A percentile compares a stretch with the other conserved stretches of the same genome.
Evolutionary conservation across 768 basidiomycete species (phyloP).

Genomic region (Mycena sanguinolenta): DNA sequence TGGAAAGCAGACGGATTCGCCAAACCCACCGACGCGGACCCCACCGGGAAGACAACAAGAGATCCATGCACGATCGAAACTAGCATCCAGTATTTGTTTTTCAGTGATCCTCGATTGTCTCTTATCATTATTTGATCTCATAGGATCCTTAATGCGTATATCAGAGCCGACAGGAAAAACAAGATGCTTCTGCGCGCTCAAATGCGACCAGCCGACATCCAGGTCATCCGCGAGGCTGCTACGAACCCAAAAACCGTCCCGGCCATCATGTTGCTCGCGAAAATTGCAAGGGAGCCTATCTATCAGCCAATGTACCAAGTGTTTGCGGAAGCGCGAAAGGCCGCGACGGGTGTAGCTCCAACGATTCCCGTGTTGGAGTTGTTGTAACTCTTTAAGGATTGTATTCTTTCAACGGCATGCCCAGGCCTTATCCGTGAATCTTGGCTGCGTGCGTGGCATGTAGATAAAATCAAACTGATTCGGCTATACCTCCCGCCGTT

Average conservation of each 20-base stretch:
- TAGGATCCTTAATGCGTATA: neutral
- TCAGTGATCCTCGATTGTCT: neutral
- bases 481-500: neutral
- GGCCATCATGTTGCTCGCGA: neutral
- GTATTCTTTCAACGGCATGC: neutral
- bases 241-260: neutral
- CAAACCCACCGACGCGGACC: neutral
- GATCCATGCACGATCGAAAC: neutral
- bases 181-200: neutral
- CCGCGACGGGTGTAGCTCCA: slow-evolving; percentile 1
- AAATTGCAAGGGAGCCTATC: neutral
- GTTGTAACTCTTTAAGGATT: neutral
- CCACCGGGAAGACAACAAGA: neutral
- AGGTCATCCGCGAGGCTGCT: slow-evolving; percentile 2
- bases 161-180: slow-evolving; percentile 1
- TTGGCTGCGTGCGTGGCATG: too few species aligned
- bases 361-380: neutral
- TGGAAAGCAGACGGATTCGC: neutral
- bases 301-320: neutral
- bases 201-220: too few species aligned
- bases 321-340: neutral
- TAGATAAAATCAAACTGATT: too few species aligned
- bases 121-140: neutral
- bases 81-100: neutral
- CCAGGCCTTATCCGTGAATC: neutral